phyloP scores from a whole-genome alignment of 495 filamentous ascomycete species.

The Penicillium soppii region DNA sequence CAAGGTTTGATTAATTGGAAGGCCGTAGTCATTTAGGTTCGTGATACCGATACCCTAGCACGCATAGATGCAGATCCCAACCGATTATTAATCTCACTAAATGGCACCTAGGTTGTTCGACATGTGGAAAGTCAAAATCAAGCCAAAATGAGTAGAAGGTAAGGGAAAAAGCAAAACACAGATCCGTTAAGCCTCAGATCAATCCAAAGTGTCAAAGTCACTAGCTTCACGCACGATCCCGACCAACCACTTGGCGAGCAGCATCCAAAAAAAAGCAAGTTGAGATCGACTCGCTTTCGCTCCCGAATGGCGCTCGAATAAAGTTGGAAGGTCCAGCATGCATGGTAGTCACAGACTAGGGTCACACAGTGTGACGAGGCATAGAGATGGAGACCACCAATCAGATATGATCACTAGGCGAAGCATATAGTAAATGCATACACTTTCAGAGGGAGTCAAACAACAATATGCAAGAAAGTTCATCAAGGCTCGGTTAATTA shows the following conservation, averaged over 20 bases:
- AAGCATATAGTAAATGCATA: not conserved
- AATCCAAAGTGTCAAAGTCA: slow-evolving; percentile 4
- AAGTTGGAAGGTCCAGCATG: not conserved
- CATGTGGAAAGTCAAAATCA: slow-evolving; percentile 1
- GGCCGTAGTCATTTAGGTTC: not conserved
- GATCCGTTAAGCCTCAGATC: not conserved
- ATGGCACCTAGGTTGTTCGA: not conserved
- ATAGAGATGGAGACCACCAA: not conserved
- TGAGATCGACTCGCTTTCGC: slow-evolving; percentile 8
- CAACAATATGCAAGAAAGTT: not conserved
- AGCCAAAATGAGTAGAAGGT: not conserved
- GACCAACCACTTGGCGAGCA: slow-evolving; percentile 4
- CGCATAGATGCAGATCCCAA: slow-evolving; percentile 6
- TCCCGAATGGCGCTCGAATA: slow-evolving; percentile 8
- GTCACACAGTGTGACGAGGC: slow-evolving; percentile 1
- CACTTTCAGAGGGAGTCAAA: not conserved
- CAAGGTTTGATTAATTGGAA: not conserved
- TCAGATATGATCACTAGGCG: not conserved
- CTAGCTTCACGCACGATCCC: slow-evolving; percentile 8
- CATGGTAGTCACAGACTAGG: not conserved
- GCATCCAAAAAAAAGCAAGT: slow-evolving; percentile 8
- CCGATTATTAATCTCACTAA: not conserved
- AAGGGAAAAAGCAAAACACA: not conserved
- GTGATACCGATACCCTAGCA: slow-evolving; percentile 3
- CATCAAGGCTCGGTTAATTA: slow-evolving; percentile 1